Percentiles rank a stretch among this genome's conserved stretches.
Evolutionary conservation across 768 basidiomycete genomes (phyloP).

Genomic region (Rhodotorula toruloides): DNA sequence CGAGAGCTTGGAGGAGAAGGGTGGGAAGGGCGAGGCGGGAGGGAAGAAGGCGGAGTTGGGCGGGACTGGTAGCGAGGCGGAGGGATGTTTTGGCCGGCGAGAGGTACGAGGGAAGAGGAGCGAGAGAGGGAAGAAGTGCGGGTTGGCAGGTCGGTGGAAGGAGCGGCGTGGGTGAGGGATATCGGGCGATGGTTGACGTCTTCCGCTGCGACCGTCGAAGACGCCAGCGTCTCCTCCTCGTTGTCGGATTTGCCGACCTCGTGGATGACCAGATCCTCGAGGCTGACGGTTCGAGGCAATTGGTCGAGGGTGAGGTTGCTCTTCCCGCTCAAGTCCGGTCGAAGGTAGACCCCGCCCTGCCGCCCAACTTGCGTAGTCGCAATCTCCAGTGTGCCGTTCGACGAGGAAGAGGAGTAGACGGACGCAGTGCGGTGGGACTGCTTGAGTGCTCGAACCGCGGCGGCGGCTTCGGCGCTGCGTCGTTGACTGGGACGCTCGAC

Average conservation of each 20-base stretch:
- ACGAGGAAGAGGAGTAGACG: conserved; percentile 5
- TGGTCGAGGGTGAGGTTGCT: not conserved
- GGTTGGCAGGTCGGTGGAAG: not conserved
- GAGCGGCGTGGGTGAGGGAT: not conserved
- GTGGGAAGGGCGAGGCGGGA: no score
- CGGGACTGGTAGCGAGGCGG: not conserved
- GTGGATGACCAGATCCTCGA: not conserved
- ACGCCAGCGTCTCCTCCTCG: not conserved
- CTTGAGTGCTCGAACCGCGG: not conserved
- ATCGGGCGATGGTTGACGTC: not conserved
- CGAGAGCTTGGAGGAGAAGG: not conserved
- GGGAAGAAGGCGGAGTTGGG: no score
- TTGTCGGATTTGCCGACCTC: not conserved
- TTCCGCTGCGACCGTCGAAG: not conserved
- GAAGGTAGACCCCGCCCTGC: not conserved
- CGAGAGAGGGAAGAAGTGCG: conserved; percentile 3
- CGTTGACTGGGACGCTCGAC: not conserved
- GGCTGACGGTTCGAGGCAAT: not conserved
- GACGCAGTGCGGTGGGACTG: conserved; percentile 13
- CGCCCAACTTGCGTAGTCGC: not conserved
- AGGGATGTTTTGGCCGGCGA: no score
- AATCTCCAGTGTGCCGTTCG: not conserved
- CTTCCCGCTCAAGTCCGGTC: not conserved
- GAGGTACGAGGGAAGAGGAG: not conserved
- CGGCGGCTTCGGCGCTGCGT: not conserved